These are phyloP conservation scores for Ascosphaera pollenicola DNA, from an alignment of 2,329 filamentous ascomycete species.

Conservation along the genomic window DNA sequence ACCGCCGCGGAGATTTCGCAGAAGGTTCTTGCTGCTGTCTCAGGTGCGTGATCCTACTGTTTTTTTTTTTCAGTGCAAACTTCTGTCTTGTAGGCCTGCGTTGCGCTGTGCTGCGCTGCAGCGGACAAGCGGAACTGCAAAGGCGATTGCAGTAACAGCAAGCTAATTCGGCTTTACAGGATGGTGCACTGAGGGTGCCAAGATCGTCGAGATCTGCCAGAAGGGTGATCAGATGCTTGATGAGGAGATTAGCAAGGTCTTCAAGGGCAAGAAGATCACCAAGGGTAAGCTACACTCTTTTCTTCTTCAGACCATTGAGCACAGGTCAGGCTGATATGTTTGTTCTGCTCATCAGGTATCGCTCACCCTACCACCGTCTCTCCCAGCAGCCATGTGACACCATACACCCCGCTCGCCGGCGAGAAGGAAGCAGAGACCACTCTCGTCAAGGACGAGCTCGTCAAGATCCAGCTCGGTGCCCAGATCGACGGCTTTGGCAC, in stretches of 20 bases:
- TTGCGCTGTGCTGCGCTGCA: too few relatives aligned
- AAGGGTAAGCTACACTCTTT: conserved; percentile 67
- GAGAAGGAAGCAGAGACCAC: conserved; percentile 66
- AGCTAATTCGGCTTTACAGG: conserved; percentile 16
- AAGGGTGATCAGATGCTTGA: conserved; percentile 88
- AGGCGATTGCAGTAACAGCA: too few relatives aligned
- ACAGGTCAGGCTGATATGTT: conserved; percentile 2
- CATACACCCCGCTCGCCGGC: conserved; percentile 77
- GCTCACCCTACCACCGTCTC: conserved; percentile 90
- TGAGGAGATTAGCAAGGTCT: conserved; percentile 86
- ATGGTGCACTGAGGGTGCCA: conserved; percentile 61
- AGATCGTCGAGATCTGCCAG: conserved; percentile 86
- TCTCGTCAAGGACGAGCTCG: conserved; percentile 64
- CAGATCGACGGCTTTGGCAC: conserved; percentile 95
- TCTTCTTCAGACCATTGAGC: too few relatives aligned
- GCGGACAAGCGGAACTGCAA: too few relatives aligned
- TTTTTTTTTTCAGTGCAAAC: too few relatives aligned
- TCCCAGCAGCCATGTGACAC: conserved; percentile 81
- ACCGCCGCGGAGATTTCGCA: conserved; percentile 86
- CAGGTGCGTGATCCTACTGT: conserved; percentile 26
- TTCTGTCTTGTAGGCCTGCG: too few relatives aligned
- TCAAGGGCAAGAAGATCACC: conserved; percentile 89
- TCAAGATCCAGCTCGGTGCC: conserved; percentile 98
- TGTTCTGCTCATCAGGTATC: conserved; percentile 37
- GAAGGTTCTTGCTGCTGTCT: conserved; percentile 76